Conservation (phyloP, 805 yeast genomes). For the Starmerella sirachaensis region DNA sequence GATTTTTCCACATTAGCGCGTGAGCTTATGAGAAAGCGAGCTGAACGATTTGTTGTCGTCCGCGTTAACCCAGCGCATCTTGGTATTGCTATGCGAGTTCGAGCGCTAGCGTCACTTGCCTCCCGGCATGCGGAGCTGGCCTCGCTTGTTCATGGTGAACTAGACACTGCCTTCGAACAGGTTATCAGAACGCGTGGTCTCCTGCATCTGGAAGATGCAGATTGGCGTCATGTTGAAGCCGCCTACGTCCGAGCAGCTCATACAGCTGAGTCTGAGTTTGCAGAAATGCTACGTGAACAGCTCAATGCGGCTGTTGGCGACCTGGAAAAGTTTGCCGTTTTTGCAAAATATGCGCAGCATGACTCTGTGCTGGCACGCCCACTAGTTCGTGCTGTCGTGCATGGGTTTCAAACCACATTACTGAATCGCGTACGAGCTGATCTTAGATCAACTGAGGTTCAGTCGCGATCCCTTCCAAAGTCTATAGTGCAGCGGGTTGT, state of each 20-base stretch:
- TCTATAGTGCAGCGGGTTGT: conserved; percentile 30
- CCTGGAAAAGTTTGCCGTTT: conserved; percentile 40
- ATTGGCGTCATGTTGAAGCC: conserved; percentile 35
- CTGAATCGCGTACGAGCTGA: conserved; percentile 32
- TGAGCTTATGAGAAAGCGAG: conserved; percentile 61
- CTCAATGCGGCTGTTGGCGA: conserved; percentile 21
- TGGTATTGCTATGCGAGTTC: conserved; percentile 34
- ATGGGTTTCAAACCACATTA: conserved; percentile 45
- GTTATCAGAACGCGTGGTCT: not conserved
- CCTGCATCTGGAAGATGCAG: conserved; percentile 2
- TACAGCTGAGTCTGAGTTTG: conserved; percentile 29
- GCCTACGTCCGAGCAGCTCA: conserved; percentile 35
- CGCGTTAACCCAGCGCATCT: conserved; percentile 40
- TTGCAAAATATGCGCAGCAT: conserved; percentile 40
- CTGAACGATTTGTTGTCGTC: conserved; percentile 56
- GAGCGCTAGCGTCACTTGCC: conserved; percentile 37
- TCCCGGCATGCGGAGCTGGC: conserved; percentile 33
- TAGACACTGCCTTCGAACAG: conserved; percentile 5
- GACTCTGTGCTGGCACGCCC: conserved; percentile 41
- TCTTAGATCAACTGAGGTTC: not conserved
- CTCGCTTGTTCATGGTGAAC: conserved; percentile 5
- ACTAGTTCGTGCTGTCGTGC: conserved; percentile 44
- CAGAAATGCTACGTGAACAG: conserved; percentile 18
- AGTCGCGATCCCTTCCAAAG: not conserved
- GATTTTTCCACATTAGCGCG: conserved; percentile 57